A percentile compares a stretch with the other conserved stretches of the same genome.
Evolutionary conservation across 345 rosid genomes (phyloP).

Genomic region (Xanthoceras sorbifolium): DNA sequence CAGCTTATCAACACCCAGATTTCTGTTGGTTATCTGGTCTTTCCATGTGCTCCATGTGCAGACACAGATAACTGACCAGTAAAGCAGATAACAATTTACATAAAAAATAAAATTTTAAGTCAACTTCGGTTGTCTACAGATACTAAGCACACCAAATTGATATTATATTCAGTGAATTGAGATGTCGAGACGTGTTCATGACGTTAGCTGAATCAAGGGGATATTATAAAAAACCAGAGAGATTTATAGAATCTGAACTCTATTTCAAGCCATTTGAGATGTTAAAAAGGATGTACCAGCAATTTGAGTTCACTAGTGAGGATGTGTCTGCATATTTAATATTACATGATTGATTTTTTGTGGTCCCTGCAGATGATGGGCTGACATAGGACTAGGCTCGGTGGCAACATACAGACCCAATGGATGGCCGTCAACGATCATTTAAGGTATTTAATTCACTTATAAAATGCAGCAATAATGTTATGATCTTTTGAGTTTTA

Average conservation of each 20-base stretch:
- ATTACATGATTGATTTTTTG: constrained; percentile 24
- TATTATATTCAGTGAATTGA: neutral
- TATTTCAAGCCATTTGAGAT: constrained; percentile 5
- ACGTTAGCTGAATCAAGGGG: constrained; percentile 10
- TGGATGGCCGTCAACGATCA: neutral
- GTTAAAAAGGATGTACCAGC: neutral
- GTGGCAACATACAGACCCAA: constrained; percentile 10
- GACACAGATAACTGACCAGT: too few relatives aligned
- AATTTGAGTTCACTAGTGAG: neutral
- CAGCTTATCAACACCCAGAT: neutral
- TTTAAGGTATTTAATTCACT: neutral
- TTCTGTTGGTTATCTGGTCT: constrained; percentile 7
- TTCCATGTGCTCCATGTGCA: constrained; percentile 35
- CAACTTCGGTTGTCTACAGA: neutral
- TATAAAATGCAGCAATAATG: neutral
- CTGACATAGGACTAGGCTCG: constrained; percentile 2
- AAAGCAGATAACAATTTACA: neutral
- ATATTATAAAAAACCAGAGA: neutral
- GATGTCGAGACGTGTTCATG: neutral
- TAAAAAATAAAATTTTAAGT: neutral
- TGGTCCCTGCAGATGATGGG: constrained; percentile 21
- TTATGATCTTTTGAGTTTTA: neutral
- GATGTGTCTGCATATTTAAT: neutral
- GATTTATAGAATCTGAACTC: neutral
- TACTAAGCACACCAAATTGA: neutral